Evolutionary conservation across 2,329 filamentous ascomycete genomes (phyloP).

Genomic region (Tolypocladium paradoxum): DNA sequence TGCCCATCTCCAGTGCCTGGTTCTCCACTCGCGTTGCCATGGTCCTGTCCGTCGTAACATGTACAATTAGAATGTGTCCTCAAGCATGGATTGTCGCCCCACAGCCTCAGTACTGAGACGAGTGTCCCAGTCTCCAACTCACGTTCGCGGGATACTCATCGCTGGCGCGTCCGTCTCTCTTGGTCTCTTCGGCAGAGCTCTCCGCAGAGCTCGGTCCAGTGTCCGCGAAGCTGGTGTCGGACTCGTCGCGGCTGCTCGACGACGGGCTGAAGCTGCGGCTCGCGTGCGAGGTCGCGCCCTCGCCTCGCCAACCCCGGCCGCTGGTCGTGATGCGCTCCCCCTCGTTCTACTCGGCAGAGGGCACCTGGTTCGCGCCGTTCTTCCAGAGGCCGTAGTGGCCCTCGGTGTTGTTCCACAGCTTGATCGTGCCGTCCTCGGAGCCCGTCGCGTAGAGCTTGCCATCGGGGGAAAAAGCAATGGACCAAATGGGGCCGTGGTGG

Average conservation of each 20-base stretch:
- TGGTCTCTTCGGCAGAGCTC: background rate
- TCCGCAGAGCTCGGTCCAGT: background rate
- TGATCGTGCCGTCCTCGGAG: slow-evolving; percentile 95
- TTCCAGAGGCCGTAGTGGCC: slow-evolving; percentile 56
- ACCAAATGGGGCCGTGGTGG: slow-evolving; percentile 97
- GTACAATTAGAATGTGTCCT: background rate
- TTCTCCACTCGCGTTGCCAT: background rate
- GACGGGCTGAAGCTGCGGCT: slow-evolving; percentile 7
- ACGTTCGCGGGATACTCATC: background rate
- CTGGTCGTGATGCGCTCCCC: slow-evolving; percentile 9
- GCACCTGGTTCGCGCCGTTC: slow-evolving; percentile 27
- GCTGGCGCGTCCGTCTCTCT: background rate
- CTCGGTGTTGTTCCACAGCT: slow-evolving; percentile 69
- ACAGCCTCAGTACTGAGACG: background rate
- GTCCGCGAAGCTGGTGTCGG: slow-evolving; percentile 1
- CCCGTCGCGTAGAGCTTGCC: slow-evolving; percentile 93
- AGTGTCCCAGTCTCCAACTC: background rate
- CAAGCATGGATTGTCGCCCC: background rate
- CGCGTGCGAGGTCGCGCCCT: slow-evolving; percentile 1
- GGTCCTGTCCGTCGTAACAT: background rate
- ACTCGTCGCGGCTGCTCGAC: slow-evolving; percentile 5
- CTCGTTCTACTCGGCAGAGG: slow-evolving; percentile 25
- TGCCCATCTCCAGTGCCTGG: background rate
- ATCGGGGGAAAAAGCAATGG: slow-evolving; percentile 85
- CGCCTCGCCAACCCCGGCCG: slow-evolving; percentile 1